These are phyloP conservation scores for Trichosanthes truncata DNA, from an alignment of 306 rosid genomes.

Conservation along the genomic window DNA sequence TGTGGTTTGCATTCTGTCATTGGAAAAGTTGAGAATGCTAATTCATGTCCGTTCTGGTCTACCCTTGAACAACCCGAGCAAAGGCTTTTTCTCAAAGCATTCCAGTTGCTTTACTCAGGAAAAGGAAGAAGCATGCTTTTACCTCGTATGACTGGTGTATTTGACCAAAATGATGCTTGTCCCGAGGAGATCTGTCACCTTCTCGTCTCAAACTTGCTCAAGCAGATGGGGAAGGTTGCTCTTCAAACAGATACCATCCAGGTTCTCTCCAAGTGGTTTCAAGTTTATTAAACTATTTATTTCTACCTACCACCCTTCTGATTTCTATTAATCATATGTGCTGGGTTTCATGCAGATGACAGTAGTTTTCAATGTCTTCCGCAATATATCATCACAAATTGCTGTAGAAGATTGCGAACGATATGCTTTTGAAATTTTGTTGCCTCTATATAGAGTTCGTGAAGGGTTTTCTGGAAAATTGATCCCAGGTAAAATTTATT, in stretches of 20 bases:
- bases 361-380: constrained; percentile 55
- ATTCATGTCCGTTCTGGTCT: constrained; percentile 51
- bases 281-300: not conserved
- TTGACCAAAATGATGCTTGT: constrained; percentile 21
- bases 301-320: not conserved
- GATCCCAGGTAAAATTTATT: constrained; percentile 42
- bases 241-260: constrained; percentile 62
- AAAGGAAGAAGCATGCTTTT: constrained; percentile 50
- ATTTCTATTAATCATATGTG: constrained; percentile 6
- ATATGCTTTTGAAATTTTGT: constrained; percentile 46
- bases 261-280: constrained; percentile 32
- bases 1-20: constrained; percentile 50
- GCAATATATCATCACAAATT: constrained; percentile 40
- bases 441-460: constrained; percentile 69
- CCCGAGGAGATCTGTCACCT: constrained; percentile 22
- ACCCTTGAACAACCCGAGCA: constrained; percentile 61
- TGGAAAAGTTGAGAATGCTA: constrained; percentile 27
- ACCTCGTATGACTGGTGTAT: constrained; percentile 28
- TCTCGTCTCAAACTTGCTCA: constrained; percentile 58
- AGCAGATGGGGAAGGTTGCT: constrained; percentile 68
- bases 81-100: constrained; percentile 50
- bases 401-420: constrained; percentile 39
- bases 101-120: constrained; percentile 59
- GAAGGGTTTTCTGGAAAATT: constrained; percentile 79
- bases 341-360: constrained; percentile 48